Percentiles rank a stretch among this genome's conserved stretches.
These are phyloP conservation scores for Pezicula carpinea DNA, from an alignment of 2,329 filamentous ascomycete species.

Conservation along the genomic window DNA sequence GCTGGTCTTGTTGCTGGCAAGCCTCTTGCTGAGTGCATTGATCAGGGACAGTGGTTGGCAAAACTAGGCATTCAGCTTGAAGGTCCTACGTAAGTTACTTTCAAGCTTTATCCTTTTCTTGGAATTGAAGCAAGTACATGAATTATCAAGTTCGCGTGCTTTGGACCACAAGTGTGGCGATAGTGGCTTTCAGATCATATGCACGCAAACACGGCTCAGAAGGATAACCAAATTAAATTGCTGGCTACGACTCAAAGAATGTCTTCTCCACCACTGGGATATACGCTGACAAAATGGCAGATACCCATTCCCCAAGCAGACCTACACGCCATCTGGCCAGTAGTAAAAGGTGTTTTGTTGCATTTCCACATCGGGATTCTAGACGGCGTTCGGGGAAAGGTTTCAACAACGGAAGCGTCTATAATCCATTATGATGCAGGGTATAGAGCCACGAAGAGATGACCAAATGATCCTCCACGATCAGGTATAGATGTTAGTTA, in stretches of 20 bases:
- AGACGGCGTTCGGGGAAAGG: constrained; percentile 44
- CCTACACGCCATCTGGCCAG: constrained; percentile 50
- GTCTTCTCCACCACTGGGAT: constrained; percentile 1
- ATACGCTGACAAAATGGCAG: constrained; percentile 37
- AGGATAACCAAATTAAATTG: too few species aligned
- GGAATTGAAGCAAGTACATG: background rate
- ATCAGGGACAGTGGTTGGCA: constrained; percentile 96
- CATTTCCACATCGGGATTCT: constrained; percentile 33
- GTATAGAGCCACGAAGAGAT: constrained; percentile 20
- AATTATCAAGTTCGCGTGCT: background rate
- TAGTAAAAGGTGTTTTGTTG: constrained; percentile 24
- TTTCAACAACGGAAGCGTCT: constrained; percentile 48
- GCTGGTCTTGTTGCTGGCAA: constrained; percentile 86
- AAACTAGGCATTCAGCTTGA: constrained; percentile 91
- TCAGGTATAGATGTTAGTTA: constrained; percentile 25
- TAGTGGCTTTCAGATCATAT: too few species aligned
- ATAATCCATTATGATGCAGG: constrained; percentile 23
- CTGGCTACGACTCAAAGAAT: background rate
- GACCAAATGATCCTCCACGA: constrained; percentile 32
- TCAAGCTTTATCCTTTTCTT: constrained; percentile 1
- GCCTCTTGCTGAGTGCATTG: constrained; percentile 69
- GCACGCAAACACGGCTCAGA: too few species aligned
- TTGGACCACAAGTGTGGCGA: too few species aligned
- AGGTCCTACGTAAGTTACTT: constrained; percentile 78
- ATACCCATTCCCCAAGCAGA: constrained; percentile 78